A percentile compares a stretch with the other conserved stretches of the same genome.
phyloP scores from a whole-genome alignment of 139 green algal genomes.

The Chlamydomonas sp. region DNA sequence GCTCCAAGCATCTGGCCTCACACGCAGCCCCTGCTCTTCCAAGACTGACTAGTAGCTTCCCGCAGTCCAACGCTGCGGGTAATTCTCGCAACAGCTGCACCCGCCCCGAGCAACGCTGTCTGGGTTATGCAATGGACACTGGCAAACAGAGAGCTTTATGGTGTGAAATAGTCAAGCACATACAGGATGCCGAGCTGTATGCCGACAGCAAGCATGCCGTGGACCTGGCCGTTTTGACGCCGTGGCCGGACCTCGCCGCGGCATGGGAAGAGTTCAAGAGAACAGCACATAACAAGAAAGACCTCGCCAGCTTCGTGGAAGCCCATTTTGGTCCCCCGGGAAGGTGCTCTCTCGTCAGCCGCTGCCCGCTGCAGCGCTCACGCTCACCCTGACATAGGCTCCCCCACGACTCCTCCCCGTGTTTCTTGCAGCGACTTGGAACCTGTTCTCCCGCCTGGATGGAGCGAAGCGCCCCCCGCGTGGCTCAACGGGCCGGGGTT shows the following conservation, averaged over 20 bases:
- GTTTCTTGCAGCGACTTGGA: conserved; percentile 19
- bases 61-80: too few relatives aligned
- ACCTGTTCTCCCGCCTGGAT: background rate
- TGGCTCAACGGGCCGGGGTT: background rate
- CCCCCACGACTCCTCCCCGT: background rate
- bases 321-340: too few relatives aligned
- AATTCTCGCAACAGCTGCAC: too few relatives aligned
- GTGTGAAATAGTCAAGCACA: background rate
- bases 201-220: conserved; percentile 18
- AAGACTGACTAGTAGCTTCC: too few relatives aligned
- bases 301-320: too few relatives aligned
- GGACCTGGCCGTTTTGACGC: conserved; percentile 3
- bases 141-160: background rate
- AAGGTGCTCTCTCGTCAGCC: background rate
- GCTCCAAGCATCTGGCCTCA: too few relatives aligned
- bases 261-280: background rate
- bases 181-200: background rate
- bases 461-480: background rate
- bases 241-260: background rate
- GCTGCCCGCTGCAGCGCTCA: background rate
- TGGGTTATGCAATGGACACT: too few relatives aligned
- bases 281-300: too few relatives aligned
- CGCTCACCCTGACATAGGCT: background rate
- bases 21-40: too few relatives aligned
- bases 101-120: too few relatives aligned